These are phyloP conservation scores for Corrigiola litoralis DNA, from an alignment of 179 eudicot species.

Conservation along the genomic window DNA sequence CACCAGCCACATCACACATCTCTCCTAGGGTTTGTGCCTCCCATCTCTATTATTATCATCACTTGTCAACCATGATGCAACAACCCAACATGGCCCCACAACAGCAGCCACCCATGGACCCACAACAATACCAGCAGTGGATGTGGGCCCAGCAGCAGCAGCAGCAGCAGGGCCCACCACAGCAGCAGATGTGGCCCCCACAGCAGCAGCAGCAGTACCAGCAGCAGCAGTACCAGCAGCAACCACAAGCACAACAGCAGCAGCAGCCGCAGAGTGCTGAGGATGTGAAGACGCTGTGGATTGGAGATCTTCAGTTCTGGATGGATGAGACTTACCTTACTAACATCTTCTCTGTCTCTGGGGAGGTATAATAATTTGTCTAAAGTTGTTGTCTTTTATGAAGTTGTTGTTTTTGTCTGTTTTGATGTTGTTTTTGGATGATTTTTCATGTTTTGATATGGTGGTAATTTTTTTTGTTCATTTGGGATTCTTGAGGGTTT, in stretches of 20 bases:
- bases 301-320: conserved; percentile 90
- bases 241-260: conserved; percentile 4
- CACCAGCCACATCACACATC: no score
- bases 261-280: conserved; percentile 42
- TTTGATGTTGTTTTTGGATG: not conserved
- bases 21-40: no score
- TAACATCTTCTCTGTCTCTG: conserved; percentile 48
- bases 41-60: no score
- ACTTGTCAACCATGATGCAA: conserved; percentile 14
- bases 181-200: conserved; percentile 17
- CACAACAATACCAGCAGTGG: conserved; percentile 24
- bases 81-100: conserved; percentile 18
- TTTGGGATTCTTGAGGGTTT: not conserved
- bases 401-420: not conserved
- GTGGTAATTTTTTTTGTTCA: no score
- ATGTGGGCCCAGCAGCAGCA: conserved; percentile 29
- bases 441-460: not conserved
- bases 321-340: conserved; percentile 75
- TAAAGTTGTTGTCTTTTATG: not conserved
- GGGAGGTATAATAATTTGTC: conserved; percentile 44
- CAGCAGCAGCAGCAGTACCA: conserved; percentile 26
- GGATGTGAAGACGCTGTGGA: conserved; percentile 76
- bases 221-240: conserved; percentile 11
- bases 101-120: not conserved
- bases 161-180: conserved; percentile 17